Conservation (phyloP, 2,329 filamentous ascomycete genomes). For the Pseudocercospora pini-densiflorae region DNA sequence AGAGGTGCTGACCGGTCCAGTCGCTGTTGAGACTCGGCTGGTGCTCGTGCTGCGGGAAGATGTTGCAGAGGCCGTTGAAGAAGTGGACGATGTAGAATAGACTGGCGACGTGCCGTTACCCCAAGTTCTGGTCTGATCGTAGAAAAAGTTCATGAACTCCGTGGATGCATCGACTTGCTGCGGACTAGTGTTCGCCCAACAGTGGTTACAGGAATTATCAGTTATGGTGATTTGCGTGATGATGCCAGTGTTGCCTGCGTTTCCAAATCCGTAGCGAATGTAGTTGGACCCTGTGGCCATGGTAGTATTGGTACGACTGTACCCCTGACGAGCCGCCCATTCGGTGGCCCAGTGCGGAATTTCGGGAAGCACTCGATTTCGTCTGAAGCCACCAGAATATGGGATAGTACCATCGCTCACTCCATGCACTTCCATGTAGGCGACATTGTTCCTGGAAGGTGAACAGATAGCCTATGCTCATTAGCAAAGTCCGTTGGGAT, state of each 20-base stretch:
- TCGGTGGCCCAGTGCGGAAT: slow-evolving; percentile 38
- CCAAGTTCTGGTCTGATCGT: slow-evolving; percentile 27
- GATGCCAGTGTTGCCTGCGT: slow-evolving; percentile 33
- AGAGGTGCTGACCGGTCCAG: background rate
- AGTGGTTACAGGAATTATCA: slow-evolving; percentile 38
- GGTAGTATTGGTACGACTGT: slow-evolving; percentile 37
- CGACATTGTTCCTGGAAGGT: slow-evolving; percentile 35
- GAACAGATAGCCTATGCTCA: slow-evolving; percentile 18
- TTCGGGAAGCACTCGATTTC: slow-evolving; percentile 19
- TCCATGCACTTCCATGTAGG: slow-evolving; percentile 51
- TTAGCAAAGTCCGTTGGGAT: background rate
- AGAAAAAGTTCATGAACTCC: slow-evolving; percentile 38
- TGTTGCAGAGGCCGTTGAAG: background rate
- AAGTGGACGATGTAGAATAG: background rate
- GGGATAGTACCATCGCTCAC: slow-evolving; percentile 44
- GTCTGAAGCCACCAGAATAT: slow-evolving; percentile 39
- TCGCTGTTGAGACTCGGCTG: background rate
- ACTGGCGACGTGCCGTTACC: slow-evolving; percentile 12
- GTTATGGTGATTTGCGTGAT: slow-evolving; percentile 43
- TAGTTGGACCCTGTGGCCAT: slow-evolving; percentile 20
- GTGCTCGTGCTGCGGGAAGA: background rate
- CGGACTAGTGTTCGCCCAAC: slow-evolving; percentile 31
- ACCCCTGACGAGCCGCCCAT: slow-evolving; percentile 43
- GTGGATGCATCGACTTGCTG: slow-evolving; percentile 30
- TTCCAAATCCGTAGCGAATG: background rate